Base-by-base conservation (phyloP, 306 rosid genomes). In the Inga leiocalycina region DNA sequence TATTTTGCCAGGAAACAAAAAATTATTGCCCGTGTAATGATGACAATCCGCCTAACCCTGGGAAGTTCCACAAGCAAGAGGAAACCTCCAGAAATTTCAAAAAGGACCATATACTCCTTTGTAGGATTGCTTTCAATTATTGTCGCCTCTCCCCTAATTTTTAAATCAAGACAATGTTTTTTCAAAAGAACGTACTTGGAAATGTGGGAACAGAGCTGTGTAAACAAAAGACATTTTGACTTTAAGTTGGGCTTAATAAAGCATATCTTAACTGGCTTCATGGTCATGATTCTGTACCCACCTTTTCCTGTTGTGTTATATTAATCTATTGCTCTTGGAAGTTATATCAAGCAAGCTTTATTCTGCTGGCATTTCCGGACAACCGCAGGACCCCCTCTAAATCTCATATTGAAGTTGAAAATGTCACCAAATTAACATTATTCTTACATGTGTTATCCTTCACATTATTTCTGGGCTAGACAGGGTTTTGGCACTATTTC, bases 351-450 rank as follows among this genome's bases (percentile, higher is more conserved):
- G 20, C 17, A 77, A 87, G 74, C 84, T 85, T 74, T 85, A 87
- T 87, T 85, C 82, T 85, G 43, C 87, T 78, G 73, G 43, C 87
- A 82, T 49, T 83, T 83, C 48, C 59, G 56, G 81, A 80, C 87
- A 81, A 35, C 16, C 57, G 48, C 45, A 76, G 85, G 78, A 22
- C 86, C 87, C 57, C 82, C 17, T 10, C 14, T 49, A 84, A 49
- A 65, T 77, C 83, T 86, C 80, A 87, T 83, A 84, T 92, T 84
- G 90, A 90, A 86, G 45, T 73, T 78, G n/a, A 79, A 41, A 22
- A 15, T 57, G 70, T 54, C 45, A 7, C 44, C 30, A 59, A 6
- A 5, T 59, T 67, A 78, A 59, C 71, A 65, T 84, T 79, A 79
- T 84, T 75, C 16, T 17, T 82, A 66, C 48, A 14, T 79, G 52